A percentile compares a stretch with the other conserved stretches of the same genome.
phyloP scores from a whole-genome alignment of 2,329 filamentous ascomycete genomes.

The Stylonectria norvegica region DNA sequence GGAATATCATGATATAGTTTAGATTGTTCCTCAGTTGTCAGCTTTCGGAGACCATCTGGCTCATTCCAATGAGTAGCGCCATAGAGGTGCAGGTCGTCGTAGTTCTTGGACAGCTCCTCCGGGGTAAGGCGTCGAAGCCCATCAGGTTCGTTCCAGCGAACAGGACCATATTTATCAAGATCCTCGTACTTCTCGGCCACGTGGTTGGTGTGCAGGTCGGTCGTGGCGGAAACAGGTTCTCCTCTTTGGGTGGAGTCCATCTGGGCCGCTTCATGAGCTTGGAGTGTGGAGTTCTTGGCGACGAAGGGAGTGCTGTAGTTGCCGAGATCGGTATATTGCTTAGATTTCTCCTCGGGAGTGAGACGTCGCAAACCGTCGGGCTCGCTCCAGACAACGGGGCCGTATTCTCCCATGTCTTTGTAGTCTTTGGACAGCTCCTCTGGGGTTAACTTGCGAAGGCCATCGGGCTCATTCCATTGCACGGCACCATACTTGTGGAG shows the following conservation, averaged over 20 bases:
- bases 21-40: slow-evolving; percentile 37
- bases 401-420: slow-evolving; percentile 41
- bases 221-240: slow-evolving; percentile 35
- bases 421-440: slow-evolving; percentile 38
- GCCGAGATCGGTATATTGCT: slow-evolving; percentile 35
- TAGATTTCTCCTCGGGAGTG: slow-evolving; percentile 29
- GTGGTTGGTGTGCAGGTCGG: slow-evolving; percentile 29
- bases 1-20: slow-evolving; percentile 38
- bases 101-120: slow-evolving; percentile 36
- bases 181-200: slow-evolving; percentile 38
- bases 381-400: slow-evolving; percentile 29
- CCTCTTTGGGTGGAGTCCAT: slow-evolving; percentile 33
- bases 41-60: slow-evolving; percentile 31
- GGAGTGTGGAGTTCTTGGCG: slow-evolving; percentile 29
- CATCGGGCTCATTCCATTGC: slow-evolving; percentile 32
- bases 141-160: slow-evolving; percentile 38
- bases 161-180: slow-evolving; percentile 38
- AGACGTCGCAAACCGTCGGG: slow-evolving; percentile 28
- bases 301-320: slow-evolving; percentile 35
- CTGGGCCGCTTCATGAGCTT: slow-evolving; percentile 28
- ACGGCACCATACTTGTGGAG: slow-evolving; percentile 32
- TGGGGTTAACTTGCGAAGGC: slow-evolving; percentile 26
- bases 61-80: slow-evolving; percentile 36
- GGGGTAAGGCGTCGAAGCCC: slow-evolving; percentile 34
- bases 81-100: slow-evolving; percentile 38